Evolutionary conservation across 257 asterid species (phyloP).

Genomic region (Ehretia macrophylla): DNA sequence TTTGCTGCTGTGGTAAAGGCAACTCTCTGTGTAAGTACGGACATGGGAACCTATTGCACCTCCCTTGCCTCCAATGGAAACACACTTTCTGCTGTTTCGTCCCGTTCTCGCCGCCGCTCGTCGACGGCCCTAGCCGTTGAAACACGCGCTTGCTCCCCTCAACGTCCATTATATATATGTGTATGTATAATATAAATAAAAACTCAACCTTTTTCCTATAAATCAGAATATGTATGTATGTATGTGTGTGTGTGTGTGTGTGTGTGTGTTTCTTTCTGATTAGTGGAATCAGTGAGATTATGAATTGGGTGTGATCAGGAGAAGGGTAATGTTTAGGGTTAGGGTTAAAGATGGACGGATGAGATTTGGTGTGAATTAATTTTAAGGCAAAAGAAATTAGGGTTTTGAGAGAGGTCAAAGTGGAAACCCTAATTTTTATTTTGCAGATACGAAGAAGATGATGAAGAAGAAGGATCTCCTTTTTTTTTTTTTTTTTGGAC

Average conservation of each 20-base stretch:
- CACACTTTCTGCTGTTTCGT: constrained; percentile 63
- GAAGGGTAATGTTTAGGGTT: neutral
- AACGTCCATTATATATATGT: constrained; percentile 47
- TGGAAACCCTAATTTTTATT: constrained; percentile 32
- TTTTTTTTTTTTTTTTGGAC: no score
- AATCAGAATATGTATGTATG: neutral
- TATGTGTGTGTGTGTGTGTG: no score
- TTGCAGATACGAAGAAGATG: constrained; percentile 5
- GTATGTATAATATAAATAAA: neutral
- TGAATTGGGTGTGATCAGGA: constrained; percentile 23
- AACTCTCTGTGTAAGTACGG: constrained; percentile 69
- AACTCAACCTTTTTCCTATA: neutral
- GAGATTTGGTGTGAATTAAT: neutral
- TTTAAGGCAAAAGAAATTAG: constrained; percentile 6
- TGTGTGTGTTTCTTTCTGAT: neutral
- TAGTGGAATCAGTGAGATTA: neutral
- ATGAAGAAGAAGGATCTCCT: neutral
- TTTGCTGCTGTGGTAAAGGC: constrained; percentile 26
- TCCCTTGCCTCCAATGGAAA: constrained; percentile 77
- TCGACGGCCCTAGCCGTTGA: constrained; percentile 57
- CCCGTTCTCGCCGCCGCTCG: constrained; percentile 33
- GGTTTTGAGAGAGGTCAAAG: constrained; percentile 20
- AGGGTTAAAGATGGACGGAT: neutral
- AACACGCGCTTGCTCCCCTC: constrained; percentile 73
- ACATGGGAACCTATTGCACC: constrained; percentile 73